phyloP scores from a whole-genome alignment of 78 protist genomes.

The Dictyostelium discoideum region dicty_2.7 NC_007088.5:2328001-2328500 shows the following conservation, averaged over 20 bases:
- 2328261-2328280: not conserved
- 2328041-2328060: not conserved
- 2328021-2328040: not conserved
- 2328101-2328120: not conserved
- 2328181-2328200: conserved; percentile 30
- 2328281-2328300: not conserved
- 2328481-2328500: not conserved
- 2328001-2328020: not conserved
- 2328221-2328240: not conserved
- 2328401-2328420: not conserved
- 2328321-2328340: not conserved
- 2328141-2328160: conserved; percentile 6
- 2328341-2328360: not conserved
- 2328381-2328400: not conserved
- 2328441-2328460: conserved; percentile 12
- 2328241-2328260: not conserved
- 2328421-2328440: not conserved
- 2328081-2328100: not conserved
- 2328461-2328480: not conserved
- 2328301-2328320: not conserved
- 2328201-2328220: not conserved
- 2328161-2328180: conserved; percentile 3
- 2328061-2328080: not conserved
- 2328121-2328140: not conserved
- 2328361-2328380: not conserved